Percentiles rank a stretch among this genome's conserved stretches.
Evolutionary conservation across 129 eudicot species (phyloP).

Genomic region (Flaveria bidentis): DNA sequence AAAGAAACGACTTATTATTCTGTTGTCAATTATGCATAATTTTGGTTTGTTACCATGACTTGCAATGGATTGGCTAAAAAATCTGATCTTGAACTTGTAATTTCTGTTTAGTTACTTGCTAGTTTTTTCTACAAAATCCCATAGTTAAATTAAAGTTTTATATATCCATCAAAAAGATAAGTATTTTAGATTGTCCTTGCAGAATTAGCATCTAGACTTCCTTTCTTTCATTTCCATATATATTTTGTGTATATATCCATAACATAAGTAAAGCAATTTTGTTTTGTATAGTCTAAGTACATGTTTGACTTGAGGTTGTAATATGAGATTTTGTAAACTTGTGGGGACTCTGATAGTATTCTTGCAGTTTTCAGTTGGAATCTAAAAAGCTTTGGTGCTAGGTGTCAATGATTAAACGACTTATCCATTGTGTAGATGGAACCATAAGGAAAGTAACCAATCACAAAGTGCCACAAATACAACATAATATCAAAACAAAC

Average conservation of each 20-base stretch:
- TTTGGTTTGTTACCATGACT: too few species aligned
- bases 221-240: too few species aligned
- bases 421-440: constrained; percentile 20
- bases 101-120: too few species aligned
- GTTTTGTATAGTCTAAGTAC: constrained; percentile 11
- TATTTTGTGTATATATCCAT: too few species aligned
- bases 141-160: too few species aligned
- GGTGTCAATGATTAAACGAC: constrained; percentile 31
- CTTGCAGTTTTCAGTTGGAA: constrained; percentile 37
- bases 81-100: too few species aligned
- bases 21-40: too few species aligned
- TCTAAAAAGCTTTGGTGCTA: constrained; percentile 13
- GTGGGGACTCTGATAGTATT: neutral
- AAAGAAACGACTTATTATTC: too few species aligned
- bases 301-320: constrained; percentile 22
- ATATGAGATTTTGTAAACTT: neutral
- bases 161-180: neutral
- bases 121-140: too few species aligned
- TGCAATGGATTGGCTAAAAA: too few species aligned
- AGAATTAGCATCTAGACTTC: too few species aligned
- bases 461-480: constrained; percentile 45
- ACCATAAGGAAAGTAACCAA: constrained; percentile 28
- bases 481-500: constrained; percentile 40
- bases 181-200: neutral
- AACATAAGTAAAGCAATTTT: neutral